Evolutionary conservation across 2,329 filamentous ascomycete genomes (phyloP).

Genomic region (Ophiostoma triangulosporum): DNA sequence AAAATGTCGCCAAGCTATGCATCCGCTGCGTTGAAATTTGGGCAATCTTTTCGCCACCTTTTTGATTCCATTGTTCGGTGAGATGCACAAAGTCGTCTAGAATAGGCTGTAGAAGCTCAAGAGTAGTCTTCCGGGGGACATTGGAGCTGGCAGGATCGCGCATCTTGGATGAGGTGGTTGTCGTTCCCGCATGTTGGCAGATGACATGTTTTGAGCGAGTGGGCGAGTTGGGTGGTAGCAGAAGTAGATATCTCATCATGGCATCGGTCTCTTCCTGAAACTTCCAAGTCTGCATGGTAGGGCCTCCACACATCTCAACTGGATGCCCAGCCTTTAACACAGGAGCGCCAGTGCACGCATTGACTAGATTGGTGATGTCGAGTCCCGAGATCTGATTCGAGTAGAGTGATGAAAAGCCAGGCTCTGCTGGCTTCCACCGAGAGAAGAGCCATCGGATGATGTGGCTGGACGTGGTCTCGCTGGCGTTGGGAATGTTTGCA

Average conservation of each 20-base stretch:
- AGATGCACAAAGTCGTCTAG: slow-evolving; percentile 34
- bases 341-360: slow-evolving; percentile 48
- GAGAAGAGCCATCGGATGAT: slow-evolving; percentile 71
- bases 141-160: slow-evolving; percentile 18
- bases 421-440: slow-evolving; percentile 71
- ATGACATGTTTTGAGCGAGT: neutral
- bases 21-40: slow-evolving; percentile 40
- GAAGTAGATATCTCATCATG: slow-evolving; percentile 41
- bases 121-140: slow-evolving; percentile 34
- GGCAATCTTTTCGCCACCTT: slow-evolving; percentile 27
- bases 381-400: slow-evolving; percentile 49
- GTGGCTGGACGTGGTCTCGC: slow-evolving; percentile 52
- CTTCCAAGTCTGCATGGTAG: slow-evolving; percentile 35
- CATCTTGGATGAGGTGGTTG: neutral
- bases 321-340: slow-evolving; percentile 20
- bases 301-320: slow-evolving; percentile 30
- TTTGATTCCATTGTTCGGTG: slow-evolving; percentile 33
- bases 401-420: slow-evolving; percentile 50
- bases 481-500: slow-evolving; percentile 53
- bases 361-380: slow-evolving; percentile 56
- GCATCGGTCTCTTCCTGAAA: slow-evolving; percentile 28
- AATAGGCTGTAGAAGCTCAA: slow-evolving; percentile 42
- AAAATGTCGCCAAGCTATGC: slow-evolving; percentile 37
- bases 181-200: slow-evolving; percentile 4
- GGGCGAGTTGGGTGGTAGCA: slow-evolving; percentile 27